Conservation (phyloP, 768 basidiomycete genomes). For the Russula earlei region DNA sequence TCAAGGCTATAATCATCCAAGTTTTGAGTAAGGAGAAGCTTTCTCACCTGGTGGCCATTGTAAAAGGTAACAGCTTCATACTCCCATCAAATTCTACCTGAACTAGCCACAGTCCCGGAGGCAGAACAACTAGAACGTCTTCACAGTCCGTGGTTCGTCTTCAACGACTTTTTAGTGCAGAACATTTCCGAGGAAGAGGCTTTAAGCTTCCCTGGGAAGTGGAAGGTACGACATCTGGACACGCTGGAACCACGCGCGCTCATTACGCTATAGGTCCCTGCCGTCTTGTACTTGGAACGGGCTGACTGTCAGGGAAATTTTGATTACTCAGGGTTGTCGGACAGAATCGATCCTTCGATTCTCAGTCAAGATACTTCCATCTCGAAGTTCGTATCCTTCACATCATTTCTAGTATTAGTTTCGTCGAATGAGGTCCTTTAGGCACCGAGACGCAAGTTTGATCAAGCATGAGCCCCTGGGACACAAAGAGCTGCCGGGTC, state of each 20-base stretch:
- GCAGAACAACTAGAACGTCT: conserved; percentile 32
- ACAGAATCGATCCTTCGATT: conserved; percentile 61
- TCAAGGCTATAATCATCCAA: conserved; percentile 73
- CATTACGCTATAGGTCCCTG: conserved; percentile 49
- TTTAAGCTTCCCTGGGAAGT: conserved; percentile 73
- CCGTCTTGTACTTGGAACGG: conserved; percentile 85
- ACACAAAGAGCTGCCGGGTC: conserved; percentile 68
- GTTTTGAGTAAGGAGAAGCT: conserved; percentile 59
- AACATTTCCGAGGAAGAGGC: conserved; percentile 84
- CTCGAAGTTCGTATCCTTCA: conserved; percentile 46
- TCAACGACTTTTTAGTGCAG: conserved; percentile 92
- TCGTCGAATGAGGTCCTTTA: conserved; percentile 24
- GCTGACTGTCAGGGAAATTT: conserved; percentile 47
- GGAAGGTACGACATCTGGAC: conserved; percentile 59
- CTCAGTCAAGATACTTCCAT: conserved; percentile 83
- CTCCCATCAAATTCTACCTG: neutral
- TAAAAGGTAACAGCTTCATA: conserved; percentile 50
- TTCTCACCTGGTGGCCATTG: conserved; percentile 81
- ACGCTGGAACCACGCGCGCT: neutral
- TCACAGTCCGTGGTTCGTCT: conserved; percentile 76
- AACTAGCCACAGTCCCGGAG: conserved; percentile 50
- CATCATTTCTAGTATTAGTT: neutral
- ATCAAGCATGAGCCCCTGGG: conserved; percentile 74
- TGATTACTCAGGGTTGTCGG: conserved; percentile 57
- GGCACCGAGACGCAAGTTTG: conserved; percentile 61